Evolutionary conservation across 2,329 filamentous ascomycete genomes (phyloP).

Genomic region (Microdochium paspali): DNA sequence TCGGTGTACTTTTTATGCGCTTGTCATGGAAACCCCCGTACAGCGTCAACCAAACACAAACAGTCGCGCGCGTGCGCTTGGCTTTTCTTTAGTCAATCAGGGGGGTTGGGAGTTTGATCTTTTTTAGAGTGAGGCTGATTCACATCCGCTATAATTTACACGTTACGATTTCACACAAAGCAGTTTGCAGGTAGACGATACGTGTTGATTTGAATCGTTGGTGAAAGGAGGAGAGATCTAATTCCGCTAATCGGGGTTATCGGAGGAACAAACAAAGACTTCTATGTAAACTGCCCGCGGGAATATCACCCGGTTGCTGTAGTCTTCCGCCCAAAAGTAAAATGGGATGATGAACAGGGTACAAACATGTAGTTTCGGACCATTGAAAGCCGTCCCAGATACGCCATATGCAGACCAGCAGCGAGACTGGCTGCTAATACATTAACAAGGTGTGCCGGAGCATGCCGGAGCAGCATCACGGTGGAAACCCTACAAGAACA

Average conservation of each 20-base stretch:
- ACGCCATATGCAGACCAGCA: not conserved
- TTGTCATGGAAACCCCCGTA: too few relatives aligned
- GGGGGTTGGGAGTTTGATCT: too few relatives aligned
- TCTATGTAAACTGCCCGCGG: not conserved
- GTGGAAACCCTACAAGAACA: not conserved
- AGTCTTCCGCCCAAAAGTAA: not conserved
- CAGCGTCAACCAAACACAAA: too few relatives aligned
- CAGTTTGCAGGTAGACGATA: too few relatives aligned
- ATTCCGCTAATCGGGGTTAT: not conserved
- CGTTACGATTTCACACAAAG: too few relatives aligned
- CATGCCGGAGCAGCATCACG: not conserved
- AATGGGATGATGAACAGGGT: not conserved
- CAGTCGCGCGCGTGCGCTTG: too few relatives aligned
- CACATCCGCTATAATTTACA: too few relatives aligned
- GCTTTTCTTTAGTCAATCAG: too few relatives aligned
- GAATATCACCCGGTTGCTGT: too few relatives aligned
- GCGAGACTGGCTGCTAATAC: not conserved
- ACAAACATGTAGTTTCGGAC: not conserved
- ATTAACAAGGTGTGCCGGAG: not conserved
- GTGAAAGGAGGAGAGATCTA: not conserved
- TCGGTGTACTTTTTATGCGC: too few relatives aligned
- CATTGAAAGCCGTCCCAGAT: not conserved
- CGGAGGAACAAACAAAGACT: not conserved
- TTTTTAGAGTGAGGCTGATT: too few relatives aligned
- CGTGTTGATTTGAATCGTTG: not conserved